phyloP scores from a whole-genome alignment of 768 basidiomycete species.

The Lentinula sp. region DNA sequence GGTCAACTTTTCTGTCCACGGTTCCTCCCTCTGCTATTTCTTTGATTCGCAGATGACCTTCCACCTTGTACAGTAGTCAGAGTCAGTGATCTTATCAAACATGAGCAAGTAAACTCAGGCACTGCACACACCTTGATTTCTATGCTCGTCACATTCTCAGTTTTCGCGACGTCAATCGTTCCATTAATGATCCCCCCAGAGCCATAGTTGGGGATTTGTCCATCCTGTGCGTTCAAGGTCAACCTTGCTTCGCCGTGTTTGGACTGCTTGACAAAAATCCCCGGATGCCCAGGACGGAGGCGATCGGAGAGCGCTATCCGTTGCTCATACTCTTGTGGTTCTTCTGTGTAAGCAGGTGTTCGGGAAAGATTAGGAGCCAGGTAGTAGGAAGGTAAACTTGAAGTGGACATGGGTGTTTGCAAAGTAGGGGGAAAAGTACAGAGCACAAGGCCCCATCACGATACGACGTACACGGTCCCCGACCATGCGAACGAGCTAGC shows the following conservation, averaged over 20 bases:
- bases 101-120: background rate
- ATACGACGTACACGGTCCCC: background rate
- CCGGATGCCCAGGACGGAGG: constrained; percentile 30
- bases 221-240: constrained; percentile 37
- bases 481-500: background rate
- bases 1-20: constrained; percentile 42
- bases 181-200: constrained; percentile 47
- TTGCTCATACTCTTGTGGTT: constrained; percentile 48
- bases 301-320: constrained; percentile 41
- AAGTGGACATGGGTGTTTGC: constrained; percentile 40
- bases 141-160: constrained; percentile 50
- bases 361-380: constrained; percentile 26
- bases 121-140: constrained; percentile 55
- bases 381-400: constrained; percentile 45
- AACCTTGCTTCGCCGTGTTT: constrained; percentile 48
- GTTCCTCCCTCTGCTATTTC: constrained; percentile 68
- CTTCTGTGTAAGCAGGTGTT: constrained; percentile 44
- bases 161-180: constrained; percentile 45
- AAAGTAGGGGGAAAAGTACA: background rate
- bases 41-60: constrained; percentile 51
- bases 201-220: constrained; percentile 57
- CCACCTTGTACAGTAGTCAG: constrained; percentile 34
- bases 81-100: background rate
- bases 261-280: constrained; percentile 54
- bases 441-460: background rate